Percentiles rank a stretch among this genome's conserved stretches.
phyloP scores from a whole-genome alignment of 768 basidiomycete genomes.

The Chlorophyllum brunneum region DNA sequence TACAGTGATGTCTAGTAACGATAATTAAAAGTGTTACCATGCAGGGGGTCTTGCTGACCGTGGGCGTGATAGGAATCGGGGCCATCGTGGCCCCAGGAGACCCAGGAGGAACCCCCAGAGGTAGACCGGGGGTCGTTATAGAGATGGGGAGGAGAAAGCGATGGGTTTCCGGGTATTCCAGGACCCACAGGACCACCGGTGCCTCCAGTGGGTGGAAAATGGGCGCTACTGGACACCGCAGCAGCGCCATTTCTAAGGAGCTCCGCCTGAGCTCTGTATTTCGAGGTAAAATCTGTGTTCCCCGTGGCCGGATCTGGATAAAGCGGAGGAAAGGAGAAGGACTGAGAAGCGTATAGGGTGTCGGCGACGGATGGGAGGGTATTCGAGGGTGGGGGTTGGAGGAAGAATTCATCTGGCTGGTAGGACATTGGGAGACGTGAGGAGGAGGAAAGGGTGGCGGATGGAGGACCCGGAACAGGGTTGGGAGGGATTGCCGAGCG shows the following conservation, averaged over 20 bases:
- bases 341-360: conserved; percentile 10
- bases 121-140: conserved; percentile 7
- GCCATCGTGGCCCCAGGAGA: conserved; percentile 8
- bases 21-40: conserved; percentile 29
- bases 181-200: conserved; percentile 12
- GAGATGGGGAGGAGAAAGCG: conserved; percentile 1
- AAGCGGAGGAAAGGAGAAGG: conserved; percentile 20
- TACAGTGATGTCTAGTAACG: conserved; percentile 28
- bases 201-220: conserved; percentile 10
- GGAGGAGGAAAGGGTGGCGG: conserved; percentile 11
- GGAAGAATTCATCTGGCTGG: conserved; percentile 38
- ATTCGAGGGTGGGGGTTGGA: conserved; percentile 33
- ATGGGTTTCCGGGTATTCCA: conserved; percentile 16
- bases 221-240: background rate
- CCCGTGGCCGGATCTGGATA: conserved; percentile 16
- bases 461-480: conserved; percentile 15
- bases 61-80: conserved; percentile 10
- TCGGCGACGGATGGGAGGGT: conserved; percentile 23
- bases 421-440: conserved; percentile 16
- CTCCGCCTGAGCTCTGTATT: conserved; percentile 43
- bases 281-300: conserved; percentile 39
- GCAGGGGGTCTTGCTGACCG: conserved; percentile 20
- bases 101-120: conserved; percentile 10
- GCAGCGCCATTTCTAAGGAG: conserved; percentile 16
- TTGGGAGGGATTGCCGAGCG: conserved; percentile 24